Percentiles rank a stretch among this genome's conserved stretches.
Conservation (phyloP, 2,329 filamentous ascomycete species). For the Diaporthe capsici region DNA sequence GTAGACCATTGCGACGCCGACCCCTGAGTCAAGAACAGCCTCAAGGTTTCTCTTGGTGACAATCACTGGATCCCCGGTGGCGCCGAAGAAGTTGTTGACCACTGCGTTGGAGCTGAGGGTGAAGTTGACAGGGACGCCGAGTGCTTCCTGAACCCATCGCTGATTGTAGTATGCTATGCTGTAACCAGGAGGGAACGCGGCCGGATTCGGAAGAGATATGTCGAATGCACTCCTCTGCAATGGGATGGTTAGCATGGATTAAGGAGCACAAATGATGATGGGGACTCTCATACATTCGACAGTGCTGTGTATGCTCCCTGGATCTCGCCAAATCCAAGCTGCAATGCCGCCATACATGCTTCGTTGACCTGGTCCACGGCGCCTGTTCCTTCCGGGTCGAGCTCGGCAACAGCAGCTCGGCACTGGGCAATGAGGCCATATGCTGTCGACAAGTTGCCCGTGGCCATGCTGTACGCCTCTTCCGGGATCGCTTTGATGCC, state of each 20-base stretch:
- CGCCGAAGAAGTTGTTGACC: conserved; percentile 58
- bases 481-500: conserved; percentile 39
- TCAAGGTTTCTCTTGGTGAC: conserved; percentile 50
- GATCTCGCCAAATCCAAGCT: conserved; percentile 30
- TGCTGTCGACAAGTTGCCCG: conserved; percentile 37
- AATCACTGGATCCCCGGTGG: conserved; percentile 46
- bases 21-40: conserved; percentile 66
- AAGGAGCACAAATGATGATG: background rate
- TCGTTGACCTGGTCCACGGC: conserved; percentile 40
- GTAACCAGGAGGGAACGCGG: conserved; percentile 63
- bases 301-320: conserved; percentile 53
- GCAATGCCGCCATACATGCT: conserved; percentile 33
- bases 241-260: background rate
- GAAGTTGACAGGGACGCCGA: conserved; percentile 71
- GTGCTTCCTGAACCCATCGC: conserved; percentile 64
- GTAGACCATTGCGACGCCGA: conserved; percentile 67
- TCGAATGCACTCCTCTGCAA: conserved; percentile 64
- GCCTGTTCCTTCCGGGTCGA: conserved; percentile 57
- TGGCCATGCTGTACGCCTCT: conserved; percentile 34
- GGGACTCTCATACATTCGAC: conserved; percentile 52
- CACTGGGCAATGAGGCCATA: conserved; percentile 39
- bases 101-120: conserved; percentile 51
- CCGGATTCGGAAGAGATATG: conserved; percentile 61
- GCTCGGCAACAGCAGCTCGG: conserved; percentile 48
- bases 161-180: conserved; percentile 67